Base-by-base conservation (phyloP, 192 early-diverging fungal species). In the Backusella morwellensis region DNA sequence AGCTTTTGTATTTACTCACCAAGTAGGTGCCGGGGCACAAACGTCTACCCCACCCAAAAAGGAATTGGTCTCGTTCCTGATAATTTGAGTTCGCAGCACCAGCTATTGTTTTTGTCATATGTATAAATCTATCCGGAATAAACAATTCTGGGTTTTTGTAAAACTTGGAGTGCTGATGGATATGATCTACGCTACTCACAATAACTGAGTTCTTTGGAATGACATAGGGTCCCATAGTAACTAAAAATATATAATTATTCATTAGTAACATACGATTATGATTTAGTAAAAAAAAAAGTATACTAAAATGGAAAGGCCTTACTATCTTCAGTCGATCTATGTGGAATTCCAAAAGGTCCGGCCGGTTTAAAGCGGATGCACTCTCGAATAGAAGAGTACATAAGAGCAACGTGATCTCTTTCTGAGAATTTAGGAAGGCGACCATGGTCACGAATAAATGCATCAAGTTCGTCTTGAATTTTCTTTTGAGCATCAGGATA, bases 131-230 rank as follows among this genome's bases (percentile, higher is more conserved):
- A 52, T 82, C 82, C 4, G 88, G 88, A 44, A 81, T 76, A 34
- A 88, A 90, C 75, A 77, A 81, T 7, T 87, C 81, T 7, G 88
- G 88, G 0, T 80, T 50, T 0, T 79, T 77, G 47, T 85, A 90
- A 69, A 52, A 67, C 6, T 23, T 36, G 26, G 76, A 66, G 70
- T 80, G 44, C 21, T 41, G n/a, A 72, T 90, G 85, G 70, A 90
- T 83, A 0, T 85, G 81, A 80, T 84, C 84, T 41, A 87, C 63
- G 52, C 88, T 85, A 26, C 84, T 81, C 68, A 83, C 75, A n/a
- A 88, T 75, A 73, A 78, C 73, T 1, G 86, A 68, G 2, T 82
- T 84, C 71, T 86, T 85, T 44, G 88, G 87, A 47, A 90, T 79
- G 21, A 82, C 77, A 78, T 86, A 86, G 2, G 78, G 77, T 4